Evolutionary conservation across 208 protist species (phyloP), one percentile per base, ranked within the genome.

Genomic region (Balamuthia mandrillaris): DNA sequence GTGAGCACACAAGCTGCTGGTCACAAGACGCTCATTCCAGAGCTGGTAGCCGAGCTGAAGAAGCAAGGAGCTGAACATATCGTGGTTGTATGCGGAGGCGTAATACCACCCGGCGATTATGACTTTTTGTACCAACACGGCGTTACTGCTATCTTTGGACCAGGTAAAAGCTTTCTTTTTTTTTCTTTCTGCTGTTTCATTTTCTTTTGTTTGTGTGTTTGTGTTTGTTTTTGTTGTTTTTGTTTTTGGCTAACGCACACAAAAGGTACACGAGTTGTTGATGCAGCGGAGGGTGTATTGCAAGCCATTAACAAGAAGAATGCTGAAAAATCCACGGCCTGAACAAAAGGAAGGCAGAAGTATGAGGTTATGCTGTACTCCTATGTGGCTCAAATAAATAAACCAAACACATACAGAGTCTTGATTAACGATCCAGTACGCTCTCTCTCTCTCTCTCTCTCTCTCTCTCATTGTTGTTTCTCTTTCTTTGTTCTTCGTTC

Each of bases 111-210:
- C 16, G 78, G 93, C 65, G 96, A 97, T 84, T 97, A 97, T 77
- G 79, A 95, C 18, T 92, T 91, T 49, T 91, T 99, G 41, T 95
- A 95, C 75, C 81, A 96, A 33, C 88, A 91, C 18, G 97, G 97
- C 33, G 95, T 97, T 42, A 89, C 90, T 63, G 91, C 91, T 66
- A 93, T 99, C 51, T 98, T 98, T 79, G 97, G 96, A 51, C 96
- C 96, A 6, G 95, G 95, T 87, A 95, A 86, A 9, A 51, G 18
- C 61, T 21, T n/a, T 16, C 33, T 31, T 31, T 44, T 44, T 44
- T n/a, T 21, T 44, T 6, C 29, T n/a, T n/a, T 52, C 35, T 21
- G 24, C 56, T 18, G 9, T 12, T 18, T 18, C n/a, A n/a, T n/a
- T n/a, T n/a, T n/a, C n/a, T n/a, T n/a, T n/a, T n/a, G n/a, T n/a